Evolutionary conservation across 2,329 filamentous ascomycete genomes (phyloP).

Genomic region (Plenodomus lindquistii): DNA sequence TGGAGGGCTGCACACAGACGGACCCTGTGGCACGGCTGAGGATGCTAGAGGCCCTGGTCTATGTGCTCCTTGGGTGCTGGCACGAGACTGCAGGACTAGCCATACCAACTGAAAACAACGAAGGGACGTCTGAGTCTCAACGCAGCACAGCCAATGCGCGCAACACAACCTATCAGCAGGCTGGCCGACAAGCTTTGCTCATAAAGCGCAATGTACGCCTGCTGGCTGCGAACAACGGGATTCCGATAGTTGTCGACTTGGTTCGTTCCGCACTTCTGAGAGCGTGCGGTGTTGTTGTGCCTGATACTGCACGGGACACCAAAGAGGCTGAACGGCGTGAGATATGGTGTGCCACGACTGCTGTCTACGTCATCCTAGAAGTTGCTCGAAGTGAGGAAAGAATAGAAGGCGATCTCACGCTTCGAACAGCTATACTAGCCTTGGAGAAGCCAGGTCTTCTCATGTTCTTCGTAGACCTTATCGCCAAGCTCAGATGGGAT

Average conservation of each 20-base stretch:
- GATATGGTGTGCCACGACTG: conserved; percentile 55
- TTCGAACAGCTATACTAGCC: conserved; percentile 42
- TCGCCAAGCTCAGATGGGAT: conserved; percentile 59
- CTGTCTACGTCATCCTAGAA: conserved; percentile 56
- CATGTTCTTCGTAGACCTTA: conserved; percentile 69
- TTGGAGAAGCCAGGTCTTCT: conserved; percentile 64
- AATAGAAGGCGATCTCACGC: conserved; percentile 55
- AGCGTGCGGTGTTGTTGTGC: conserved; percentile 30
- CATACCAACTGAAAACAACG: conserved; percentile 6
- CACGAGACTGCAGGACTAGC: conserved; percentile 54
- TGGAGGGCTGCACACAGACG: conserved; percentile 36
- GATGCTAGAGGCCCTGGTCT: conserved; percentile 50
- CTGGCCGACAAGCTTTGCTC: conserved; percentile 49
- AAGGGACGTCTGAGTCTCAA: conserved; percentile 17
- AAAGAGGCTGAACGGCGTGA: conserved; percentile 48
- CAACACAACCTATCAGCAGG: conserved; percentile 29
- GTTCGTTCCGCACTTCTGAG: conserved; percentile 41
- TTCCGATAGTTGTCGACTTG: conserved; percentile 47
- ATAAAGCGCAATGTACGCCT: conserved; percentile 51
- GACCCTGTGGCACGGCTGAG: conserved; percentile 39
- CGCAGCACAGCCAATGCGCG: conserved; percentile 6
- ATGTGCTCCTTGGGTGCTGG: conserved; percentile 55
- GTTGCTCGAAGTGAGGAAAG: conserved; percentile 45
- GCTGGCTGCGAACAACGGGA: conserved; percentile 46
- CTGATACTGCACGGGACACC: conserved; percentile 33